Percentiles rank a stretch among this genome's conserved stretches.
Evolutionary conservation across 1,284 basidiomycete genomes (phyloP).

Genomic region (Pterulicium gracile): DNA sequence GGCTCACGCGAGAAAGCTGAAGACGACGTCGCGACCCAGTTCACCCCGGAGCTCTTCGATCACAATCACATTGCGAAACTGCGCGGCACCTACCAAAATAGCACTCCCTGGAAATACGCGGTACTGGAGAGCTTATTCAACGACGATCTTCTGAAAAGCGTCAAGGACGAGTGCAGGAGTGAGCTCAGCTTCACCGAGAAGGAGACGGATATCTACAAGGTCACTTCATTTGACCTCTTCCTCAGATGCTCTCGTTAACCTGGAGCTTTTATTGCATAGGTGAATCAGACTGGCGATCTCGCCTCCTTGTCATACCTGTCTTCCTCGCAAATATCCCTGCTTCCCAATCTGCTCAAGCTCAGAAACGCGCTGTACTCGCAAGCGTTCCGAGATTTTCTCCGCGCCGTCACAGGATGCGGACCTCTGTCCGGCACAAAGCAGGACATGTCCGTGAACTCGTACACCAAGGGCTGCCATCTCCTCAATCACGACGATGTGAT

Average conservation of each 20-base stretch:
- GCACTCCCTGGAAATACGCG: conserved; percentile 76
- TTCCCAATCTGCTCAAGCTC: conserved; percentile 72
- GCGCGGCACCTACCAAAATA: conserved; percentile 43
- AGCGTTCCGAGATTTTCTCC: conserved; percentile 78
- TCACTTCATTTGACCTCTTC: conserved; percentile 20
- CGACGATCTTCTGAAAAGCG: conserved; percentile 67
- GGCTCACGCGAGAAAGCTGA: not conserved
- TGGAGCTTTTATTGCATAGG: conserved; percentile 32
- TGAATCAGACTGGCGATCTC: conserved; percentile 96
- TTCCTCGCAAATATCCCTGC: conserved; percentile 62
- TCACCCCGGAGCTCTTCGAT: conserved; percentile 47
- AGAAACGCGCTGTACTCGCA: conserved; percentile 90
- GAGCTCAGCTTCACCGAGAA: conserved; percentile 93
- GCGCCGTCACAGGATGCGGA: conserved; percentile 86
- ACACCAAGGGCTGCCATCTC: conserved; percentile 85
- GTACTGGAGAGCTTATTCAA: conserved; percentile 79
- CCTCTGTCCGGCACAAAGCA: conserved; percentile 88
- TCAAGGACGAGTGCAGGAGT: conserved; percentile 73
- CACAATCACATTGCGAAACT: conserved; percentile 43
- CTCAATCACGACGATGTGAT: conserved; percentile 99
- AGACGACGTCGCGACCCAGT: conserved; percentile 15
- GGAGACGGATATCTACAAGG: conserved; percentile 99
- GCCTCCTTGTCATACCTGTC: conserved; percentile 85
- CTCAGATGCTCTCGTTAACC: conserved; percentile 1
- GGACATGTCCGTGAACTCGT: conserved; percentile 94